These are phyloP conservation scores for Flaveria bidentis DNA, from an alignment of 129 eudicot species.

Conservation along the genomic window DNA sequence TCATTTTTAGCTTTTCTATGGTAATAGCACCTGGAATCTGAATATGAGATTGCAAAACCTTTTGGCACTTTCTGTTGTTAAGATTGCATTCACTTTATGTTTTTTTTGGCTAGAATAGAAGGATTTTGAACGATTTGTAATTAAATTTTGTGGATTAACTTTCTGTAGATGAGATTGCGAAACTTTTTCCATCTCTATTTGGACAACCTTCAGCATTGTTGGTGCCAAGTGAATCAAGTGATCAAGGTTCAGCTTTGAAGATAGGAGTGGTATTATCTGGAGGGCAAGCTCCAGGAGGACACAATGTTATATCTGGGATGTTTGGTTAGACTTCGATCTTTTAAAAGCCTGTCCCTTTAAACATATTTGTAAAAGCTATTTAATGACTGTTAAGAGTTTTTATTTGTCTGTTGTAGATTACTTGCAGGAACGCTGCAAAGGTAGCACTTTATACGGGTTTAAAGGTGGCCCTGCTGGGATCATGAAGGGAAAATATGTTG, in stretches of 20 bases:
- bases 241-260: slow-evolving; percentile 47
- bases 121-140: slow-evolving; percentile 1
- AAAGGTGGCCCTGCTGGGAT: slow-evolving; percentile 83
- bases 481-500: slow-evolving; percentile 69
- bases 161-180: slow-evolving; percentile 83
- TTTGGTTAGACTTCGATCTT: slow-evolving; percentile 49
- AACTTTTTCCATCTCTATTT: slow-evolving; percentile 69
- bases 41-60: neutral
- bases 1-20: neutral
- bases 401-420: slow-evolving; percentile 44
- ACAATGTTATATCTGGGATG: slow-evolving; percentile 72
- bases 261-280: slow-evolving; percentile 76
- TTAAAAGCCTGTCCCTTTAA: too few relatives aligned
- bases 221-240: slow-evolving; percentile 61
- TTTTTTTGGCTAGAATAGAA: slow-evolving; percentile 9
- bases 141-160: slow-evolving; percentile 9
- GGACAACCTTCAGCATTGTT: slow-evolving; percentile 83
- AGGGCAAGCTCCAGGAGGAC: slow-evolving; percentile 90
- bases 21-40: neutral
- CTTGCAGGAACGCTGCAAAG: slow-evolving; percentile 66
- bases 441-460: slow-evolving; percentile 65
- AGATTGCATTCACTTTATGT: neutral
- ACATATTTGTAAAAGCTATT: neutral
- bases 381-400: neutral
- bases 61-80: slow-evolving; percentile 17